Conservation (phyloP, 208 protist genomes). For the Sergeia podlipaevii region DNA sequence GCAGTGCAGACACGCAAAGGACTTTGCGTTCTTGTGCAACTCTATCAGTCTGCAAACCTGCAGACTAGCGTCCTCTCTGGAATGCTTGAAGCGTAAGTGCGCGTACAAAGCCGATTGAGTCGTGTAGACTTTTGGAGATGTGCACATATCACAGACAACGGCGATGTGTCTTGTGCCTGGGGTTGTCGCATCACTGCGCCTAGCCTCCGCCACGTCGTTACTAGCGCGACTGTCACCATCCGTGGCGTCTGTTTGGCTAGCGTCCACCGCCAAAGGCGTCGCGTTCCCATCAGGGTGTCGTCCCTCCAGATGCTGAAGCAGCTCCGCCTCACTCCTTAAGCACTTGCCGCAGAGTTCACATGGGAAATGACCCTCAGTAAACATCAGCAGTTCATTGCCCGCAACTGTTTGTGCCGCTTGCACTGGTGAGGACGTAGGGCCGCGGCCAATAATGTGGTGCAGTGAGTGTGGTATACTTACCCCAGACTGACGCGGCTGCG, state of each 20-base stretch:
- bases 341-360: constrained; percentile 76
- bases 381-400: constrained; percentile 1
- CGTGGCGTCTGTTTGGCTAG: background rate
- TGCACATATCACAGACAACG: constrained; percentile 70
- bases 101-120: constrained; percentile 75
- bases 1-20: constrained; percentile 54
- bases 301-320: constrained; percentile 75
- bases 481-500: constrained; percentile 1
- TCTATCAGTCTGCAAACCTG: constrained; percentile 73
- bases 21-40: constrained; percentile 12
- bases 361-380: constrained; percentile 53
- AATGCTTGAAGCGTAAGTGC: constrained; percentile 85
- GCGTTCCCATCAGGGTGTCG: too few relatives aligned
- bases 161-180: constrained; percentile 7
- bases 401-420: background rate
- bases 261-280: background rate
- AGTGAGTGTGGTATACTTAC: background rate
- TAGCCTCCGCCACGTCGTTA: constrained; percentile 23
- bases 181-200: constrained; percentile 18
- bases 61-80: constrained; percentile 58
- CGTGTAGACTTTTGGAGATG: constrained; percentile 48
- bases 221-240: background rate
- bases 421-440: background rate
- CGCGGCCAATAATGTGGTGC: background rate
- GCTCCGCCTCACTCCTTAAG: constrained; percentile 49